Conservation (phyloP, 2,329 filamentous ascomycete species). For the Fusarium pseudonygamai region DNA sequence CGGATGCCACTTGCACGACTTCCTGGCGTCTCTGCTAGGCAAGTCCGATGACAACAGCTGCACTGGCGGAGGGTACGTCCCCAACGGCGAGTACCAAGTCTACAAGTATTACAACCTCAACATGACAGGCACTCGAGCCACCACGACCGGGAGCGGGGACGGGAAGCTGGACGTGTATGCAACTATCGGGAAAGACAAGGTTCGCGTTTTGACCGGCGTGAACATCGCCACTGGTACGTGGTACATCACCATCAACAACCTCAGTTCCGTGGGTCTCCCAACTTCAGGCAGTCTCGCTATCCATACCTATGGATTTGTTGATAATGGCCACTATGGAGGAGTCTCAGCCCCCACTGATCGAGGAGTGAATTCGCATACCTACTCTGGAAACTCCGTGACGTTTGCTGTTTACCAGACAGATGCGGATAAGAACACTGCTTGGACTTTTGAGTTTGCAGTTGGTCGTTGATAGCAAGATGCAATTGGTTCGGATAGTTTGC, state of each 20-base stretch:
- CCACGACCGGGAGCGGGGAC: neutral
- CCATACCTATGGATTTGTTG: neutral
- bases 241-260: neutral
- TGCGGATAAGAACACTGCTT: neutral
- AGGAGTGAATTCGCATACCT: neutral
- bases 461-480: neutral
- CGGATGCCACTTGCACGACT: neutral
- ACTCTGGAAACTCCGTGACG: neutral
- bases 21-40: neutral
- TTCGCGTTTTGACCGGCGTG: neutral
- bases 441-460: neutral
- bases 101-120: neutral
- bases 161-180: neutral
- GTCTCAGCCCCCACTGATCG: neutral
- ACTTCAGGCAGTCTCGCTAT: neutral
- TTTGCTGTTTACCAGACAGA: neutral
- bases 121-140: neutral
- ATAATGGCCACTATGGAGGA: neutral
- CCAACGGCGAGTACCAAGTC: slow-evolving; percentile 1
- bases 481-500: neutral
- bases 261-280: neutral
- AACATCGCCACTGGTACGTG: neutral
- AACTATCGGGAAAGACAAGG: neutral
- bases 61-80: neutral
- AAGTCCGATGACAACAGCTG: neutral